Evolutionary conservation across 345 rosid genomes (phyloP), one percentile per base, ranked within the genome.

Genomic region (Murraya paniculata): DNA sequence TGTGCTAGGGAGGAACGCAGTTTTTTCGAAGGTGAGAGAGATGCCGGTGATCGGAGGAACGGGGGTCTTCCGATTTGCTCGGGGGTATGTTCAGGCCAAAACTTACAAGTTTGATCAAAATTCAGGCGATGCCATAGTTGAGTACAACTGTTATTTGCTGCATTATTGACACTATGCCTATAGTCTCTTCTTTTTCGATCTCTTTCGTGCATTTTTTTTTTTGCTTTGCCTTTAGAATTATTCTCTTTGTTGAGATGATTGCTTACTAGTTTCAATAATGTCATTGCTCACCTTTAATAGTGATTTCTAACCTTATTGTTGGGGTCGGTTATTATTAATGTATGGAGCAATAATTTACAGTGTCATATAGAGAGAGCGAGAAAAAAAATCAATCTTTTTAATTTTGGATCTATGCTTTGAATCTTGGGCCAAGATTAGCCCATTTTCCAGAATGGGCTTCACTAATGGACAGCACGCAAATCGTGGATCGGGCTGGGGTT

Each of bases 1-100:
- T 14, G 82, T 93, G 66, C 82, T 93, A 24, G 98, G 98, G 66
- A 86, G 90, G 87, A 92, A 92, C 82, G 25, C 82, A 1, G 88
- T 87, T 64, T 25, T 88, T 62, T 74, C 88, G 11, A 78, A 82
- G 73, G 84, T 87, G 59, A 88, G 98, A 71, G 98, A 92, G 83
- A 87, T 93, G 93, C 94, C 97, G 27, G 88, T 93, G 71, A 72
- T 92, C 50, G 91, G 94, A 68, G 98, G 98, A 60, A 87, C 91
- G 71, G 98, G 98, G 22, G 83, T 90, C 58, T 88, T 93, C 88
- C 87, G 93, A 77, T 90, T 93, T 77, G 94, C 93, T 2, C 79
- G 92, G 70, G 98, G 98, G 0, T 93, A 89, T 84, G 97, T 84
- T 28, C 84, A 87, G 76, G 88, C 87, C 1, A 81, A 62, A 38